Percentiles rank a stretch among this genome's conserved stretches.
These are phyloP conservation scores for Ogataea kodamae DNA, from an alignment of 805 yeast species.

Conservation along the genomic window DNA sequence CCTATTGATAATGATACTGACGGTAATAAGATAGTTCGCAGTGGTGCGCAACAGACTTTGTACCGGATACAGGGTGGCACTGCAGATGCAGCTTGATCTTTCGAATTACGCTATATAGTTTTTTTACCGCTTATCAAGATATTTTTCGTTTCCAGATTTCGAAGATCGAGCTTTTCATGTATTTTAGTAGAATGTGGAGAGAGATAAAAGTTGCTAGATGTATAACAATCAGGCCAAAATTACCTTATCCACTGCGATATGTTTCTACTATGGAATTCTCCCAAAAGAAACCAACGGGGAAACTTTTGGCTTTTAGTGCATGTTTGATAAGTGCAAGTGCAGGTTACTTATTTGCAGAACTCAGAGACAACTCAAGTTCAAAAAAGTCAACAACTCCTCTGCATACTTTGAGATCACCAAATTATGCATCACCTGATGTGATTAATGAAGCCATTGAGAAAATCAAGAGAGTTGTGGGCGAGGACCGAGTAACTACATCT, in stretches of 20 bases:
- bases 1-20: constrained; percentile 51
- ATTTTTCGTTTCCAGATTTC: too few relatives aligned
- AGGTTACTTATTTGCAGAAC: constrained; percentile 1
- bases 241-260: too few relatives aligned
- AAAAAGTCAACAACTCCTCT: constrained; percentile 30
- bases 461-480: constrained; percentile 52
- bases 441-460: constrained; percentile 49
- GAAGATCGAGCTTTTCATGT: too few relatives aligned
- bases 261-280: too few relatives aligned
- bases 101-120: too few relatives aligned
- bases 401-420: constrained; percentile 41
- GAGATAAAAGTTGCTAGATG: too few relatives aligned
- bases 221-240: too few relatives aligned
- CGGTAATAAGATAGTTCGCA: constrained; percentile 54
- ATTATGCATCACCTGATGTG: constrained; percentile 50
- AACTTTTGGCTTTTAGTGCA: not conserved
- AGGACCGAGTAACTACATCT: constrained; percentile 44
- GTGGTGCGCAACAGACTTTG: constrained; percentile 55
- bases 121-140: too few relatives aligned
- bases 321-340: constrained; percentile 2
- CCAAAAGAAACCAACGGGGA: too few relatives aligned
- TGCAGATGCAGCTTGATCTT: constrained; percentile 55
- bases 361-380: not conserved
- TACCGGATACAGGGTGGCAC: constrained; percentile 43
- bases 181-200: too few relatives aligned